Evolutionary conservation across 2,329 filamentous ascomycete species (phyloP).

Genomic region (Arthrobotrys pseudoclavata): DNA sequence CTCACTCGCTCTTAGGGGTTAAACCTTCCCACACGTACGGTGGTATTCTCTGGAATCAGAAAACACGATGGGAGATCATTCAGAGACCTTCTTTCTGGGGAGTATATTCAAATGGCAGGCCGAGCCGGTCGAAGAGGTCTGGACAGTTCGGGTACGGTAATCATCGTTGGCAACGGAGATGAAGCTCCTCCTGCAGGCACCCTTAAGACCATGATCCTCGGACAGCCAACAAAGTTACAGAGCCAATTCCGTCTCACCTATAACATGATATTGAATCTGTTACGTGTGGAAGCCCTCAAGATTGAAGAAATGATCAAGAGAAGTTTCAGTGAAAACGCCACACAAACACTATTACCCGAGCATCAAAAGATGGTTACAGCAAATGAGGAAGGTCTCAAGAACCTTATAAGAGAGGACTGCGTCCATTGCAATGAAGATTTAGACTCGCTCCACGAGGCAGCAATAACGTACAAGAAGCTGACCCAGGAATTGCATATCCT

Average conservation of each 20-base stretch:
- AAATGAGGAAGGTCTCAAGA: constrained; percentile 90
- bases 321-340: constrained; percentile 98
- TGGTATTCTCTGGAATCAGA: constrained; percentile 96
- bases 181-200: constrained; percentile 83
- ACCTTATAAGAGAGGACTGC: constrained; percentile 88
- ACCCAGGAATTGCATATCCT: constrained; percentile 84
- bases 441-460: constrained; percentile 83
- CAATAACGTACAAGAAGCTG: constrained; percentile 83
- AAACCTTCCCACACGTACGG: constrained; percentile 93
- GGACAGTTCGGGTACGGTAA: constrained; percentile 92
- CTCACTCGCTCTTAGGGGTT: constrained; percentile 71
- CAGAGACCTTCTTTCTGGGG: constrained; percentile 89
- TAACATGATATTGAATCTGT: constrained; percentile 98
- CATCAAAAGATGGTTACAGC: constrained; percentile 95
- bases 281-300: constrained; percentile 95
- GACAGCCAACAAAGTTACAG: constrained; percentile 91
- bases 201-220: constrained; percentile 92
- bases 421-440: constrained; percentile 83
- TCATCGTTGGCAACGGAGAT: constrained; percentile 86
- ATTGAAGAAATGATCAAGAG: constrained; percentile 99
- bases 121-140: constrained; percentile 92
- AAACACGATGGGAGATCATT: constrained; percentile 96
- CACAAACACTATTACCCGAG: constrained; percentile 91
- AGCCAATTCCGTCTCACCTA: constrained; percentile 98
- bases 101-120: constrained; percentile 99